Evolutionary conservation across 2,329 filamentous ascomycete species (phyloP), one percentile per base, ranked within the genome.

Genomic region (Zalaria sp.): DNA sequence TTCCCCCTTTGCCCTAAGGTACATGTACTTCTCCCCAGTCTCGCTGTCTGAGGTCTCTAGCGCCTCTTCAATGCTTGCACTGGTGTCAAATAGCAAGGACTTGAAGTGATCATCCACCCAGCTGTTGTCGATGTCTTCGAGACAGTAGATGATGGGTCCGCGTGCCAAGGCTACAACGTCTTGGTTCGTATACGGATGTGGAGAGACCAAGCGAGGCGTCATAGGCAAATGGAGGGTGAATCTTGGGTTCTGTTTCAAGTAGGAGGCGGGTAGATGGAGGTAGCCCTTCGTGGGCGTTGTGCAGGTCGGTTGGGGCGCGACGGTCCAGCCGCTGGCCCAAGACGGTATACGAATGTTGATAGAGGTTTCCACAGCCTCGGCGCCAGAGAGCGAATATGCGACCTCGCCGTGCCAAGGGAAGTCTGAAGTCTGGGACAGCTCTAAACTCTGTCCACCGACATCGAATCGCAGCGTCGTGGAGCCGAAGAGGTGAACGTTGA

Each of bases 111-210:
- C 65, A 1, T 59, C 49, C 39, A 71, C 73, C 70, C 71, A 75
- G 1, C 57, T 31, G 43, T 78, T 75, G 49, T 79, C 74, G 5
- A 63, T 50, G 42, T 79, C 75, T 50, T 80, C 76, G 3, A 72
- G 64, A 44, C 74, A 79, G 53, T 79, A 79, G 4, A 79, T 59
- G 4, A 79, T 51, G 0, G 75, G 75, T 0, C 76, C 76, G 3
- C 74, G 64, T 2, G 67, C 72, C 5, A 79, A 53, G 1, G 68
- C 64, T 32, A 75, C 47, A 2, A 69, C 72, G n/a, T 66, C 57
- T 49, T 77, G 72, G 47, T 69, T 69, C 0, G 73, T 71, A 48
- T 71, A 69, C 0, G 73, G 73, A 48, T 78, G 71, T 0, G 74
- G 72, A 2, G 65, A 55, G 3, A 75, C 48, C 39, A 67, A 66